Base-by-base conservation (phyloP, 2,329 filamentous ascomycete genomes). In the Aspergillus texensis region DNA sequence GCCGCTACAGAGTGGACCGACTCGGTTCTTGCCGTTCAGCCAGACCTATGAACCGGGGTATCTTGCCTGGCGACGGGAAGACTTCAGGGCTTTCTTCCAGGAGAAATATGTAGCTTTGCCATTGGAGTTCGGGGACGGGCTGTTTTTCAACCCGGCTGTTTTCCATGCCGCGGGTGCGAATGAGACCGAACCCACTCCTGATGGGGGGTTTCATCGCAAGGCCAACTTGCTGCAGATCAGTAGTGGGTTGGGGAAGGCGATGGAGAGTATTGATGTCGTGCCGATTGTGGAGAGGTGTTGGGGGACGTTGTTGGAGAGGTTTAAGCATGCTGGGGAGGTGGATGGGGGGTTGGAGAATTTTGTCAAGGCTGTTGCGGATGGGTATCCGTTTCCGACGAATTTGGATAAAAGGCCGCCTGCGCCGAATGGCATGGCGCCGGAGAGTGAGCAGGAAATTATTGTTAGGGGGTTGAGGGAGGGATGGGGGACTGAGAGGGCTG, bases 141-240 rank as follows among this genome's bases (percentile, higher is more conserved):
- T 89, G 0, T 89, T 89, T 72, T 89, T 90, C 75, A 88, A 86
- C 61, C 87, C 87, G 0, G 87, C 85, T 1, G 75, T 89, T 0
- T 86, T 88, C 65, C 87, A 90, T 70, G 87, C 87, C 1, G 88
- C 88, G 0, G 88, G 88, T 0, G 81, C 83, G 66, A 90, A 89
- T 68, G 69, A 74, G 19, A 80, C 77, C 1, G 63, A 63, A 16
- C 24, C n/a, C 11, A 16, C 3, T 19, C 30, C 34, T 1, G 52
- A 46, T 24, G 62, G 72, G 10, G 78, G 80, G 21, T 76, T 88
- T 30, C 73, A 84, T 28, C 81, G 88, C 1, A 82, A 82, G 34
- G 87, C 86, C n/a, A 89, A 89, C 70, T 73, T 90, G 11, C 67
- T 89, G 41, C 88, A 90, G 73, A 81, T 89, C 34, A 88, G 84